These are phyloP conservation scores for Yarrowia sp. DNA, from an alignment of 805 yeast species.

Conservation along the genomic window DNA sequence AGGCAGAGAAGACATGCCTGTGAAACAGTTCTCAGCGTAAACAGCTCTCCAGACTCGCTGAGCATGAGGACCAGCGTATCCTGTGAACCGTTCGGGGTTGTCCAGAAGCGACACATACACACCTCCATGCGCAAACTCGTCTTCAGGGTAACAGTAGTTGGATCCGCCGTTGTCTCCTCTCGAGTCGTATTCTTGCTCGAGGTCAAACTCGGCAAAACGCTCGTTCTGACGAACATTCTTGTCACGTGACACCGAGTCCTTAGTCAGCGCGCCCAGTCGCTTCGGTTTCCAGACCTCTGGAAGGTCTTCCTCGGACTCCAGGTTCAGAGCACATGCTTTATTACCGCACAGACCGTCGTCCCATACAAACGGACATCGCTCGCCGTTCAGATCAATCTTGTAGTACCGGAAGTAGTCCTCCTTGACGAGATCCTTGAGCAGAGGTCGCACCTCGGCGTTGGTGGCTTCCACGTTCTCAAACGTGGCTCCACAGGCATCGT, in stretches of 20 bases:
- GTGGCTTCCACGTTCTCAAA: conserved; percentile 50
- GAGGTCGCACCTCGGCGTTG: conserved; percentile 54
- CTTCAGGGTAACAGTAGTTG: conserved; percentile 46
- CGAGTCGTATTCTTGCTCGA: conserved; percentile 42
- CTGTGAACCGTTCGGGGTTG: conserved; percentile 95
- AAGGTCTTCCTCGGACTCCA: conserved; percentile 67
- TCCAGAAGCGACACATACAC: conserved; percentile 82
- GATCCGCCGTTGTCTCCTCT: conserved; percentile 26
- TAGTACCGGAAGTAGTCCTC: conserved; percentile 86
- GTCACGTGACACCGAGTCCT: conserved; percentile 38
- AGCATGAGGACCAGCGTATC: conserved; percentile 91
- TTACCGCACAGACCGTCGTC: conserved; percentile 82
- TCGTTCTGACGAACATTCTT: conserved; percentile 31
- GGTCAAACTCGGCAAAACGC: conserved; percentile 36
- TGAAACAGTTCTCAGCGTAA: conserved; percentile 87
- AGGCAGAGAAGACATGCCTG: conserved; percentile 37
- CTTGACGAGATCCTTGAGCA: conserved; percentile 55
- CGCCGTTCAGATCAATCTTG: conserved; percentile 69
- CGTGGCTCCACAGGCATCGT: conserved; percentile 36
- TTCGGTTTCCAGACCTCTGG: conserved; percentile 76
- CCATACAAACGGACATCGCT: conserved; percentile 81
- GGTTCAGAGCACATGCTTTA: conserved; percentile 86
- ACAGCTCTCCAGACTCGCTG: conserved; percentile 90
- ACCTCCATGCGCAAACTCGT: conserved; percentile 41
- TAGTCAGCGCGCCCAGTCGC: conserved; percentile 55